phyloP scores from a whole-genome alignment of 2,329 filamentous ascomycete species.

The Podosphaera xanthii region DNA sequence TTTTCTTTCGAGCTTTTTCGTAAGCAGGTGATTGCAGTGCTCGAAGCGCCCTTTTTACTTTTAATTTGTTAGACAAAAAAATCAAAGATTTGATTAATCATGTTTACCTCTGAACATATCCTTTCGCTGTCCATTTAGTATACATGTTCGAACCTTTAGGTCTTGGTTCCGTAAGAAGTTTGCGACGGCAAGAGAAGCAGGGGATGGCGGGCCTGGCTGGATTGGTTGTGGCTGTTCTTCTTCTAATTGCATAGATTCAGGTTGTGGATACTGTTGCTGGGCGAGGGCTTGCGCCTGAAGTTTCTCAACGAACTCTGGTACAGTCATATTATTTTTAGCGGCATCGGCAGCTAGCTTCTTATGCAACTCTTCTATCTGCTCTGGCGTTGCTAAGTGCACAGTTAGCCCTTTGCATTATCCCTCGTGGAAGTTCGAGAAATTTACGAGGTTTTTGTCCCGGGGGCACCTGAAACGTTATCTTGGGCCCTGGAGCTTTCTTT shows the following conservation, averaged over 20 bases:
- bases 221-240: conserved; percentile 42
- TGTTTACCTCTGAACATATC: conserved; percentile 81
- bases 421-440: background rate
- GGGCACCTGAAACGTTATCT: background rate
- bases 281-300: conserved; percentile 32
- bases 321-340: conserved; percentile 59
- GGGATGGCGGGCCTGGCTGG: conserved; percentile 60
- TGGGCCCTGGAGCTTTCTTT: background rate
- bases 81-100: background rate
- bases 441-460: background rate
- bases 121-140: conserved; percentile 87
- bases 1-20: conserved; percentile 72
- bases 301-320: conserved; percentile 61
- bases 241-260: conserved; percentile 22
- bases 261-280: conserved; percentile 20
- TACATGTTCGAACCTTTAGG: conserved; percentile 73
- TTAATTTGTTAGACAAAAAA: background rate
- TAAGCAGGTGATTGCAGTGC: conserved; percentile 77
- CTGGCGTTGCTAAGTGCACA: conserved; percentile 23
- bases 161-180: conserved; percentile 68
- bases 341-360: conserved; percentile 65
- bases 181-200: conserved; percentile 69
- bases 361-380: conserved; percentile 72
- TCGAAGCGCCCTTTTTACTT: conserved; percentile 88
- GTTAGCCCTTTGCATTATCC: background rate